A percentile compares a stretch with the other conserved stretches of the same genome.
These are phyloP conservation scores for Lumnitzera racemosa DNA, from an alignment of 345 rosid species.

Conservation along the genomic window DNA sequence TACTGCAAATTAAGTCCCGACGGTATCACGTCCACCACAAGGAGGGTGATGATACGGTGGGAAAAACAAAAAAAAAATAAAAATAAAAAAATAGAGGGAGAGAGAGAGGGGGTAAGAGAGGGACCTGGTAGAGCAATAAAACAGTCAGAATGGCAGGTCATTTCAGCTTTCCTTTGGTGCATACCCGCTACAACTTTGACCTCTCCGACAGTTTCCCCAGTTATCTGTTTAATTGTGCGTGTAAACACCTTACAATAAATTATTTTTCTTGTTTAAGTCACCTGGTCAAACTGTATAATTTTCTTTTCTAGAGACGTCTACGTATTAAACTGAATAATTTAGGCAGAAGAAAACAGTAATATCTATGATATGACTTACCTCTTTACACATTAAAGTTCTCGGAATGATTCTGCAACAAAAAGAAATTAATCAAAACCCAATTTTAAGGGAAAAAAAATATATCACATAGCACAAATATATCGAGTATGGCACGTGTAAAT, in stretches of 20 bases:
- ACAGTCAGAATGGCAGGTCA: slow-evolving; percentile 48
- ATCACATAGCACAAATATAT: neutral
- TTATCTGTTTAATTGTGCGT: slow-evolving; percentile 25
- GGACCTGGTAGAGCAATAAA: slow-evolving; percentile 42
- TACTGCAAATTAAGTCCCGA: too few species aligned
- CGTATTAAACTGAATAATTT: neutral
- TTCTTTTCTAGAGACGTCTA: too few species aligned
- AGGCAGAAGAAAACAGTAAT: neutral
- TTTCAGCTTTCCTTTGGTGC: slow-evolving; percentile 46
- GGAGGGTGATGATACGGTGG: too few species aligned
- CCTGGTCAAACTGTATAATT: too few species aligned
- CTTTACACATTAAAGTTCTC: slow-evolving; percentile 78
- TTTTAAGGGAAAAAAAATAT: neutral
- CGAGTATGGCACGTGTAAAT: neutral
- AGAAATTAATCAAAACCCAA: slow-evolving; percentile 1
- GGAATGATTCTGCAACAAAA: slow-evolving; percentile 60
- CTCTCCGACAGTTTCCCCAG: slow-evolving; percentile 58
- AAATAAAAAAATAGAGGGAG: too few species aligned
- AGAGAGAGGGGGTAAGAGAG: neutral
- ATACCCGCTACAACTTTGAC: slow-evolving; percentile 37
- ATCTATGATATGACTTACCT: slow-evolving; percentile 33
- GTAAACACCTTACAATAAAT: neutral
- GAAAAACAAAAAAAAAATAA: too few species aligned
- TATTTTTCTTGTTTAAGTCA: neutral
- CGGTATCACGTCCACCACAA: too few species aligned